Evolutionary conservation across 306 rosid genomes (phyloP).

Genomic region (Sphenostylis stenocarpa): DNA sequence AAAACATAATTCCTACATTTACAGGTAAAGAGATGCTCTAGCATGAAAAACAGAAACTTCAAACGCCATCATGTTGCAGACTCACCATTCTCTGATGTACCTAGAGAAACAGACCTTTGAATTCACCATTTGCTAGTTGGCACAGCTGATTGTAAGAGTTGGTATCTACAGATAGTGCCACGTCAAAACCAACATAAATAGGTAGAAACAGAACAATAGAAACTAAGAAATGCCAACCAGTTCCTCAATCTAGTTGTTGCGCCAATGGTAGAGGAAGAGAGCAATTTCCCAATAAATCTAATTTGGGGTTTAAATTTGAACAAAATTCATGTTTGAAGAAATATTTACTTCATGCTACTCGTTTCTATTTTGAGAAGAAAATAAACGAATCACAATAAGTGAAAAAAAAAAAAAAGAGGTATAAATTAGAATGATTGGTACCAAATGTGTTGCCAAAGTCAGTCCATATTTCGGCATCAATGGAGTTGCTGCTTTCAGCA

Average conservation of each 20-base stretch:
- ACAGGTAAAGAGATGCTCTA: constrained; percentile 16
- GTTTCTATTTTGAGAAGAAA: not conserved
- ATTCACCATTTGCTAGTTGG: constrained; percentile 59
- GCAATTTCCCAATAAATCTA: not conserved
- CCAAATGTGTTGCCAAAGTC: constrained; percentile 59
- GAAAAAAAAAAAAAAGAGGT: no score
- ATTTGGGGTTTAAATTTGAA: not conserved
- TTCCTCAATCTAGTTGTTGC: not conserved
- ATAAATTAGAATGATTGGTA: constrained; percentile 5
- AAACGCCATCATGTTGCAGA: constrained; percentile 17
- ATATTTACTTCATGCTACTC: not conserved
- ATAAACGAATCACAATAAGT: not conserved
- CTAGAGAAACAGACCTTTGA: constrained; percentile 54
- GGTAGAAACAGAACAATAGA: not conserved
- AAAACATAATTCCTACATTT: constrained; percentile 20
- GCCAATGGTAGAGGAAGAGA: not conserved
- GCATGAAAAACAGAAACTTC: constrained; percentile 14
- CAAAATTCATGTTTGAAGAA: not conserved
- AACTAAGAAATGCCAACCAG: not conserved
- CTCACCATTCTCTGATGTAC: constrained; percentile 18
- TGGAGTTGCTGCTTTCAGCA: constrained; percentile 47
- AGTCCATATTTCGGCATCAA: constrained; percentile 46
- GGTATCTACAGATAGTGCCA: constrained; percentile 36
- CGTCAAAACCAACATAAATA: constrained; percentile 18
- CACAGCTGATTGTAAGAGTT: constrained; percentile 49